Base-by-base conservation (phyloP, 305 asterid species). In the Ruellia speciosa region DNA sequence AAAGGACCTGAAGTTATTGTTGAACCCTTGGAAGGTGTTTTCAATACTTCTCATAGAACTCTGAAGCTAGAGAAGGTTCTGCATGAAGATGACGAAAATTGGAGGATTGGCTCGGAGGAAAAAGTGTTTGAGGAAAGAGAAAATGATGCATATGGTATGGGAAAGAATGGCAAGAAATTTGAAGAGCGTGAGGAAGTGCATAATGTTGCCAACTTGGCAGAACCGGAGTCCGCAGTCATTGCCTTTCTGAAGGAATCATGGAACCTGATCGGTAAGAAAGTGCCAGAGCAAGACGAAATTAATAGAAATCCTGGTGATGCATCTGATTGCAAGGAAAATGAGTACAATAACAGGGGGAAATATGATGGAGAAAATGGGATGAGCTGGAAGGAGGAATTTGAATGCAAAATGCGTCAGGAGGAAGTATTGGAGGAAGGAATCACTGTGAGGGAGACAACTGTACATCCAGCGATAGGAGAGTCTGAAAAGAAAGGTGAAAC, bases 281-380 rank as follows among this genome's bases (percentile, higher is more conserved):
- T n/a, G 56, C 15, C 34, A 52, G 60, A 62, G 55, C 67, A 54
- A 65, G 74, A 58, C 58, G 70, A 62, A 45, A 64, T 41, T 34
- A 67, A 51, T 33, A 53, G 43, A 58, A 58, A 58, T 49, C 49
- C 60, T 6, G 74, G 62, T 48, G 63, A 55, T 69, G 66, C 64
- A 49, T 51, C 52, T 49, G 75, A 49, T 20, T 43, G 60, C 52
- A 56, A 73, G 72, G 81, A 63, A 56, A 50, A 59, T 68, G 74
- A 41, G 64, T 64, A 40, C 62, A 68, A 60, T 57, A 70, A 63
- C 16, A n/a, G 6, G 54, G 43, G 56, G 64, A 52, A 57, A 46
- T 37, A 31, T 56, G 73, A 66, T 58, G 84, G 70, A 72, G 83
- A 64, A 66, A 70, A 56, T 59, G 71, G 39, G 51, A 52, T 17